A percentile compares a stretch with the other conserved stretches of the same genome.
These are phyloP conservation scores for Malus fusca DNA, from an alignment of 306 rosid genomes.

Conservation along the genomic window DNA sequence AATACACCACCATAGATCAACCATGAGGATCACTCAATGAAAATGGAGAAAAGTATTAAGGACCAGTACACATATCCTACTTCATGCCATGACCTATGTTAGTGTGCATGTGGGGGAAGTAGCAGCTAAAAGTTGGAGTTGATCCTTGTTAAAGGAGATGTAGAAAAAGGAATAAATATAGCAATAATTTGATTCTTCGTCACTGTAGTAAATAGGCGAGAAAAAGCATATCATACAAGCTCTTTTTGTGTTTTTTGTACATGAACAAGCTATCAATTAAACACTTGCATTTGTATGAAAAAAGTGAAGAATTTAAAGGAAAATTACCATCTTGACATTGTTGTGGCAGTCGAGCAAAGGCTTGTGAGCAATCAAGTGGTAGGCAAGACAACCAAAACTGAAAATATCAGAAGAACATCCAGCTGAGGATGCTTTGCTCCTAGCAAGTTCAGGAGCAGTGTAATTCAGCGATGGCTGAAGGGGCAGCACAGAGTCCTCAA, in stretches of 20 bases:
- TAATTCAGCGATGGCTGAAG: slow-evolving; percentile 89
- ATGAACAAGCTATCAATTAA: neutral
- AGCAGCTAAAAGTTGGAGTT: neutral
- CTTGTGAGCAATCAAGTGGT: slow-evolving; percentile 82
- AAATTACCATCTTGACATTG: slow-evolving; percentile 86
- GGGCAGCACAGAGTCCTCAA: slow-evolving; percentile 86
- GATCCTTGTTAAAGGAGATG: neutral
- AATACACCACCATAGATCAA: neutral
- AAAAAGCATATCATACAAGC: too few relatives aligned
- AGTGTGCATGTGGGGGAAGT: neutral
- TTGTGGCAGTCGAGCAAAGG: slow-evolving; percentile 84
- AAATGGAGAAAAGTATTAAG: neutral
- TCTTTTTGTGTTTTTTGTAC: neutral
- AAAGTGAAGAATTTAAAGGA: slow-evolving; percentile 6
- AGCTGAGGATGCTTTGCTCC: slow-evolving; percentile 43
- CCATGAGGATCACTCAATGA: neutral
- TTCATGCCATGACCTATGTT: neutral
- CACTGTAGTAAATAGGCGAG: too few relatives aligned
- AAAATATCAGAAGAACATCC: slow-evolving; percentile 80
- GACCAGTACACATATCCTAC: neutral
- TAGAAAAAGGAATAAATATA: too few relatives aligned
- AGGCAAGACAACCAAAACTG: slow-evolving; percentile 94
- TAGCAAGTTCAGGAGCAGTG: slow-evolving; percentile 92
- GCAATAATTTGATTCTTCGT: too few relatives aligned
- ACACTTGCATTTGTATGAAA: neutral